phyloP scores from a whole-genome alignment of 768 basidiomycete species.

The Termitomyces sp. region DNA sequence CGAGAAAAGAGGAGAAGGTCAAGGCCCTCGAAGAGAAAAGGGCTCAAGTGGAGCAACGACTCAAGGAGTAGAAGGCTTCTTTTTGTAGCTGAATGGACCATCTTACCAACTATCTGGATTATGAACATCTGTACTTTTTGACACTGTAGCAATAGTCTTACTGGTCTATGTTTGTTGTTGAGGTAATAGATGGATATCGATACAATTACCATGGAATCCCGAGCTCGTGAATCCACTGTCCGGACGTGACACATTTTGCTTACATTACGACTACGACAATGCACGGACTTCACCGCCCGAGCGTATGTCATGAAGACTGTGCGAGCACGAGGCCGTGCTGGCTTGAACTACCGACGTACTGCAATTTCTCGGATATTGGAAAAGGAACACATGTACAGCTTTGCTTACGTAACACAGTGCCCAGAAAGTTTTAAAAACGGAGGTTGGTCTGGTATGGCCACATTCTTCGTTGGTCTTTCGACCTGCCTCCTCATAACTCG shows the following conservation, averaged over 20 bases:
- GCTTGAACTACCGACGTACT: not conserved
- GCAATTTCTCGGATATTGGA: not conserved
- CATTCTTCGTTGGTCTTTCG: not conserved
- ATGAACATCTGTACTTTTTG: not conserved
- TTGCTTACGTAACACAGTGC: constrained; percentile 15
- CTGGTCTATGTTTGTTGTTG: not conserved
- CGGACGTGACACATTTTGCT: not conserved
- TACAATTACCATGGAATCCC: not conserved
- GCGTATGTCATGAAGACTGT: not conserved
- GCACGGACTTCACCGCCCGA: not conserved
- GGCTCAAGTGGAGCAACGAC: constrained; percentile 61
- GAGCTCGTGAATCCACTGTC: not conserved
- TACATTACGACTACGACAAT: not conserved
- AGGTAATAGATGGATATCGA: constrained; percentile 2
- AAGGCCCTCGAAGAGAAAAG: constrained; percentile 70
- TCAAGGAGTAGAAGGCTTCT: constrained; percentile 40
- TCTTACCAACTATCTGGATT: not conserved
- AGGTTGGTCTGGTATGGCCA: not conserved
- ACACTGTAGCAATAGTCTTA: not conserved
- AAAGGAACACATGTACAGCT: constrained; percentile 3
- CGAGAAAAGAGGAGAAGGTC: constrained; percentile 83
- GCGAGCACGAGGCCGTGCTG: not conserved
- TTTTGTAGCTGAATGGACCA: not conserved
- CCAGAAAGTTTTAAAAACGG: constrained; percentile 10
- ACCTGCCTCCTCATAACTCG: not conserved